Evolutionary conservation across 768 basidiomycete genomes (phyloP), one percentile per base, ranked within the genome.

Genomic region (Paxillus involutus): DNA sequence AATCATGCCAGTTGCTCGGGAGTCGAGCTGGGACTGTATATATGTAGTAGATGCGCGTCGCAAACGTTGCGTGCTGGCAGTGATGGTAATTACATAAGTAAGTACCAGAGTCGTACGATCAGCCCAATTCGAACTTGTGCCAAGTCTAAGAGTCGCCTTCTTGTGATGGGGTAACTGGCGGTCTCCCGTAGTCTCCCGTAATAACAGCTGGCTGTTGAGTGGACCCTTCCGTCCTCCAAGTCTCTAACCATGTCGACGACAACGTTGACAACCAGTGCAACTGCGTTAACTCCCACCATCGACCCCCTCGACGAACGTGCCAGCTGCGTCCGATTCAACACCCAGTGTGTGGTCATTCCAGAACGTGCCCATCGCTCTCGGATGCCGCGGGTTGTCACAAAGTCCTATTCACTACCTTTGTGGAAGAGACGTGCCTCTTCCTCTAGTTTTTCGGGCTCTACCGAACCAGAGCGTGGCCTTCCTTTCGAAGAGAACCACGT

Each of bases 281-380:
- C 43, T n/a, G 39, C 17, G 16, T 33, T 35, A 14, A 35, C 33
- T 6, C 2, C 50, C 9, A 43, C 52, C 36, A 2, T 54, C 24
- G 59, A 57, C 5, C 48, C 55, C n/a, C 26, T 58, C 48, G 62
- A 58, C 21, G 70, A 68, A 37, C 59, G 17, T 9, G 57, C 60
- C 0, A 63, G 71, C 53, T 63, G 63, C 21, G 89, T 91, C 4
- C 80, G 89, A 52, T 91, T 91, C 70, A 82, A 91, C 73, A 74
- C 76, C 49, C 79, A 86, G 62, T 91, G 89, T 55, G 74, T 88
- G 4, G 78, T 91, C 61, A 91, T 91, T 52, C 89, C 89, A n/a
- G 81, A 86, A 48, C 65, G 62, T 14, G 60, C 63, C 1, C 65
- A 67, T 14, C 70, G 72, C 47, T 71, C 74, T 4, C 80, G 75